Percentiles rank a stretch among this genome's conserved stretches.
Conservation (phyloP, 164 flowering plant species). For the Berberis vulgaris region DNA sequence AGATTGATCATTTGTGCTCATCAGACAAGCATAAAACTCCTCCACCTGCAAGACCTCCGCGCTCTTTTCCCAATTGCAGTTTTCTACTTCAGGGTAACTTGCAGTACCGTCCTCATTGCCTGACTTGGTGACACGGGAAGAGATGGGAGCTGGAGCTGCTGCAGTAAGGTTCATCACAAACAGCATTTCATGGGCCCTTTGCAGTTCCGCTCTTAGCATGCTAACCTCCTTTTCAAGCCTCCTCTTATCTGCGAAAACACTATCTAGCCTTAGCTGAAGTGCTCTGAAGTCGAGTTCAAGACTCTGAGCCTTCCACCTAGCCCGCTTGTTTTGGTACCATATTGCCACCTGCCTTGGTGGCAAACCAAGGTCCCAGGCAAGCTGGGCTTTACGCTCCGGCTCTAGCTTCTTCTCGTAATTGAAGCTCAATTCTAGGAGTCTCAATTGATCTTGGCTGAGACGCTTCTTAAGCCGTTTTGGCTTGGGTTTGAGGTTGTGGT, state of each 20-base stretch:
- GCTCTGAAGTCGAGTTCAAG: conserved; percentile 25
- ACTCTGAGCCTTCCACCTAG: conserved; percentile 27
- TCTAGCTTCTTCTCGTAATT: conserved; percentile 26
- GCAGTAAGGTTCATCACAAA: conserved; percentile 5
- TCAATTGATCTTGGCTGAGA: conserved; percentile 25
- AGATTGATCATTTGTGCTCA: conserved; percentile 15
- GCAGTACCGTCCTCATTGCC: conserved; percentile 19
- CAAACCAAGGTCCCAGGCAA: conserved; percentile 24
- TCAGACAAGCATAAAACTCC: conserved; percentile 26
- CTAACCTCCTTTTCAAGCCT: conserved; percentile 31
- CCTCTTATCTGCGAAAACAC: conserved; percentile 25
- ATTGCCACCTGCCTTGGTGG: conserved; percentile 31
- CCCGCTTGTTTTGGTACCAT: conserved; percentile 42
- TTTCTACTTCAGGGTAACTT: conserved; percentile 7
- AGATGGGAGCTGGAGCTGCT: conserved; percentile 2
- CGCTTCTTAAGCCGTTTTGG: conserved; percentile 19
- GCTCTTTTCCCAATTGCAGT: conserved; percentile 13
- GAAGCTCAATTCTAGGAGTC: conserved; percentile 29
- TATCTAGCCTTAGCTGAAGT: conserved; percentile 23
- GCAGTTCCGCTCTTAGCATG: conserved; percentile 26
- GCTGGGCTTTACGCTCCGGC: conserved; percentile 23
- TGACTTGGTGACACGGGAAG: conserved; percentile 2
- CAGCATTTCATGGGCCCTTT: conserved; percentile 16
- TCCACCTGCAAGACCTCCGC: conserved; percentile 9
- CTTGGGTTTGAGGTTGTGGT: conserved; percentile 16